These are phyloP conservation scores for Apostasia ramifera DNA, from an alignment of 106 monocot genomes.

Conservation along the genomic window DNA sequence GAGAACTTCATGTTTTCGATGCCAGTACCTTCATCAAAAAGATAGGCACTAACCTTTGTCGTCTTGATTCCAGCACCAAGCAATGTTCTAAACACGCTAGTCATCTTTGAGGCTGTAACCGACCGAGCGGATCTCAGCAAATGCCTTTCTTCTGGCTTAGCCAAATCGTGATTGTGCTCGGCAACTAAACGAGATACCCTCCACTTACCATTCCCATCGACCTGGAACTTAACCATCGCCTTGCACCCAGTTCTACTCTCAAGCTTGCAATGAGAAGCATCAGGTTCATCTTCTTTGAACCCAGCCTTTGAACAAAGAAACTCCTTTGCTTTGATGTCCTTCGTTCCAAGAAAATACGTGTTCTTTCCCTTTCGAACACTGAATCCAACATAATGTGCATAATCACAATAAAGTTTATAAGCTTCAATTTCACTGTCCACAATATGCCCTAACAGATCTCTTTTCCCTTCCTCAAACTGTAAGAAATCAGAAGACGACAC, in stretches of 20 bases:
- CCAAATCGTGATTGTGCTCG: slow-evolving; percentile 37
- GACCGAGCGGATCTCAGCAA: slow-evolving; percentile 23
- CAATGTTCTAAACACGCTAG: slow-evolving; percentile 15
- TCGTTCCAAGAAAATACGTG: slow-evolving; percentile 16
- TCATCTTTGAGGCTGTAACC: slow-evolving; percentile 11
- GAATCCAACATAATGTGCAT: slow-evolving; percentile 30
- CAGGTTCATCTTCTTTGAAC: slow-evolving; percentile 22
- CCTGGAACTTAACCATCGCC: slow-evolving; percentile 29
- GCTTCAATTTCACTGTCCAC: slow-evolving; percentile 17
- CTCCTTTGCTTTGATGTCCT: slow-evolving; percentile 19
- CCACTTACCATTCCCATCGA: slow-evolving; percentile 29
- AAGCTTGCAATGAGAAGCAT: slow-evolving; percentile 15
- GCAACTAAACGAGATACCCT: slow-evolving; percentile 23
- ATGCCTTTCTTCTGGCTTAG: slow-evolving; percentile 28
- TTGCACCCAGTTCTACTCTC: slow-evolving; percentile 35
- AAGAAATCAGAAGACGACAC: background rate
- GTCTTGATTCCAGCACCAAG: slow-evolving; percentile 10
- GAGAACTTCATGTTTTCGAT: slow-evolving; percentile 10
- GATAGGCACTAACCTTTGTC: slow-evolving; percentile 6
- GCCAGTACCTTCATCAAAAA: slow-evolving; percentile 13
- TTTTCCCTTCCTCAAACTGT: slow-evolving; percentile 1
- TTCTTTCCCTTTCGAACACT: slow-evolving; percentile 35
- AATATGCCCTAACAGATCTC: slow-evolving; percentile 3
- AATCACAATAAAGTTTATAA: slow-evolving; percentile 29
- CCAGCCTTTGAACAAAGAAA: slow-evolving; percentile 34